phyloP scores from a whole-genome alignment of 129 eudicot genomes.

The Helichrysum umbraculigerum region DNA sequence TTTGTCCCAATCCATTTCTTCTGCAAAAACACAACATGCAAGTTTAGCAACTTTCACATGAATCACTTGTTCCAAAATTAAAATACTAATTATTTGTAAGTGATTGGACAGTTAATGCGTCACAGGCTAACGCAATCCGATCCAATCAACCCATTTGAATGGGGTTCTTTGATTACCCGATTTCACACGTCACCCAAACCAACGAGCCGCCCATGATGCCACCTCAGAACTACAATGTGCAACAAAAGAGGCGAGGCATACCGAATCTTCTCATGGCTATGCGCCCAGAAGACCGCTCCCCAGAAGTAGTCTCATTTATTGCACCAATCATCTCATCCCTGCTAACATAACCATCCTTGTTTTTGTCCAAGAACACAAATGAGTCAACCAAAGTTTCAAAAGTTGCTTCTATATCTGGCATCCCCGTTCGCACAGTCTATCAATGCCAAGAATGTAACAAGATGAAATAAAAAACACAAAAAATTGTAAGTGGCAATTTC shows the following conservation, averaged over 20 bases:
- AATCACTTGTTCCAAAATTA: too few species aligned
- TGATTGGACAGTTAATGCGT: background rate
- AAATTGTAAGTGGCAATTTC: background rate
- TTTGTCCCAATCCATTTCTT: slow-evolving; percentile 88
- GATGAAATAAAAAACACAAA: background rate
- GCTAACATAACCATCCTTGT: slow-evolving; percentile 86
- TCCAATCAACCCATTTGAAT: background rate
- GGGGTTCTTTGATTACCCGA: background rate
- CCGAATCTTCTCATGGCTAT: slow-evolving; percentile 97
- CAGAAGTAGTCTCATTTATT: slow-evolving; percentile 67
- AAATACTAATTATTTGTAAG: background rate
- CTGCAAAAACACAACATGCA: slow-evolving; percentile 38
- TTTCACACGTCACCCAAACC: background rate
- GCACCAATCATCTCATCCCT: slow-evolving; percentile 75
- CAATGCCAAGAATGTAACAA: slow-evolving; percentile 39
- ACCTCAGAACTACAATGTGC: background rate
- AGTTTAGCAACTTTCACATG: background rate
- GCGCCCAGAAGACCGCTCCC: slow-evolving; percentile 88
- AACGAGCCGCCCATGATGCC: background rate
- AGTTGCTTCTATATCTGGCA: slow-evolving; percentile 65
- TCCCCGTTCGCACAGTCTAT: slow-evolving; percentile 59
- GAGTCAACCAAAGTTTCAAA: slow-evolving; percentile 87
- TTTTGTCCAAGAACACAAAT: slow-evolving; percentile 86
- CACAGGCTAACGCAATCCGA: background rate
- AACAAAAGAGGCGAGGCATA: slow-evolving; percentile 23